phyloP scores from a whole-genome alignment of 2,329 filamentous ascomycete species.

The Fusarium sp. region DNA sequence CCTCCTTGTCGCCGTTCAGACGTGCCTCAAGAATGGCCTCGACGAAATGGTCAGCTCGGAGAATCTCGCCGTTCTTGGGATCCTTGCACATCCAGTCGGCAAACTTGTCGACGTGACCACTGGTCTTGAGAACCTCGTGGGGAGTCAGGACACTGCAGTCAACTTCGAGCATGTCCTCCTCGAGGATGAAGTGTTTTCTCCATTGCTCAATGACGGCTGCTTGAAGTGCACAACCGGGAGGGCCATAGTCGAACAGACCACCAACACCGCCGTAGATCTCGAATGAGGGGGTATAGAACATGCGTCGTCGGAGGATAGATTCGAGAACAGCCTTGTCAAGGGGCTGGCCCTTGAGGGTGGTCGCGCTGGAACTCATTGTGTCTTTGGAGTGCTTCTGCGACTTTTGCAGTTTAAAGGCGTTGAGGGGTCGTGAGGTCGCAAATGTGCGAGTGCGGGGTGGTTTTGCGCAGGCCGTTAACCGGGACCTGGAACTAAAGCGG shows the following conservation, averaged over 20 bases:
- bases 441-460: conserved; percentile 46
- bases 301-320: conserved; percentile 83
- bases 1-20: conserved; percentile 91
- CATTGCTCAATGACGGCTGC: conserved; percentile 89
- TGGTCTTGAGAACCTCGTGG: conserved; percentile 92
- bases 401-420: conserved; percentile 46
- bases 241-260: conserved; percentile 93
- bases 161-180: conserved; percentile 95
- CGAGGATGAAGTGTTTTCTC: conserved; percentile 92
- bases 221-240: conserved; percentile 86
- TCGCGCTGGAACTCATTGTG: conserved; percentile 65
- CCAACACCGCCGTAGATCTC: conserved; percentile 93
- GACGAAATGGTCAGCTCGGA: conserved; percentile 95
- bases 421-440: conserved; percentile 46
- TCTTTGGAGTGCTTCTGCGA: conserved; percentile 41
- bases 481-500: conserved; percentile 27
- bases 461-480: conserved; percentile 42
- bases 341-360: conserved; percentile 88
- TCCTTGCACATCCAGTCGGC: conserved; percentile 99
- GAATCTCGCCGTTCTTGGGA: conserved; percentile 95
- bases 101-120: conserved; percentile 97
- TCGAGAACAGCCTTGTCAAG: conserved; percentile 87
- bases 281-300: conserved; percentile 96
- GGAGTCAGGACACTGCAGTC: conserved; percentile 96
- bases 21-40: conserved; percentile 91